phyloP scores from a whole-genome alignment of 345 rosid genomes.

The Trapa incisa region DNA sequence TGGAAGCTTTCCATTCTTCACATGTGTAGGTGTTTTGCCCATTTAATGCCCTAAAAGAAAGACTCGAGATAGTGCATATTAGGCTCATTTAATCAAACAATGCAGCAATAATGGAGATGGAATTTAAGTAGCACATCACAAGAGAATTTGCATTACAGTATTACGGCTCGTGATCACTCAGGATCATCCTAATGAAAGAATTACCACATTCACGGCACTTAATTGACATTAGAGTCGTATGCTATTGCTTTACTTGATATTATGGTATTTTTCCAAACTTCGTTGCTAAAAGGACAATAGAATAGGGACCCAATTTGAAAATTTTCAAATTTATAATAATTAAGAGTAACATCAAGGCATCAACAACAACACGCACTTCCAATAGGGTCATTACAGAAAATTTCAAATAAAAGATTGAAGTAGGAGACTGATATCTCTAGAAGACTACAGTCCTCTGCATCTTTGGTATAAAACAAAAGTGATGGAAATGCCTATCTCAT shows the following conservation, averaged over 20 bases:
- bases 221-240: too few relatives aligned
- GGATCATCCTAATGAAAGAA: too few relatives aligned
- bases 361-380: neutral
- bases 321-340: conserved; percentile 26
- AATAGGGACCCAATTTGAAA: conserved; percentile 3
- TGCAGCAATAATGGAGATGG: too few relatives aligned
- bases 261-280: too few relatives aligned
- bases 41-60: neutral
- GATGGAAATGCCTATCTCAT: neutral
- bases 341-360: neutral
- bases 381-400: neutral
- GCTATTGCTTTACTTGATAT: too few relatives aligned
- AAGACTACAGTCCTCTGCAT: neutral
- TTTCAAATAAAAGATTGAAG: neutral
- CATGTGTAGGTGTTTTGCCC: neutral
- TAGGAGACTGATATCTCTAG: neutral
- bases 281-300: too few relatives aligned
- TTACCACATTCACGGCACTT: too few relatives aligned
- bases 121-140: too few relatives aligned
- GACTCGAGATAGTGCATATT: too few relatives aligned
- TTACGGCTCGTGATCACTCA: too few relatives aligned
- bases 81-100: too few relatives aligned
- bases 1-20: neutral
- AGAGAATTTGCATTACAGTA: too few relatives aligned
- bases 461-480: neutral